Conservation (phyloP, 495 filamentous ascomycete species). For the Recurvomyces mirabilis region DNA sequence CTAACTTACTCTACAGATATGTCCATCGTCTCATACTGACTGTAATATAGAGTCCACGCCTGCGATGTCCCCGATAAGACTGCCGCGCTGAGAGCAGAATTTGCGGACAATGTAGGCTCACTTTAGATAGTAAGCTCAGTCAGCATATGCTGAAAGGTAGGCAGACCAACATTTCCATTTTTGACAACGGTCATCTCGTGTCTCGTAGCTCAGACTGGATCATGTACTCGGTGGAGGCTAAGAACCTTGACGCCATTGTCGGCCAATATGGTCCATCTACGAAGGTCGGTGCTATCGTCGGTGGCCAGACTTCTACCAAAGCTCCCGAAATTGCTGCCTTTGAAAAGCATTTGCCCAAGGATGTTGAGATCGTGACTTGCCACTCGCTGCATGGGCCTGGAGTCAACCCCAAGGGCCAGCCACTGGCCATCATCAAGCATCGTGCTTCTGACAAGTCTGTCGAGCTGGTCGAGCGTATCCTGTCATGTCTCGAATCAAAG, state of each 20-base stretch:
- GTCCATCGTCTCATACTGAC: not conserved
- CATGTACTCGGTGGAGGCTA: constrained; percentile 94
- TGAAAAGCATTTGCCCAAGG: constrained; percentile 71
- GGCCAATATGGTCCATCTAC: constrained; percentile 84
- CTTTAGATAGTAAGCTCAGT: not conserved
- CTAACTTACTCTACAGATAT: too few species aligned
- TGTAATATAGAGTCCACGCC: constrained; percentile 64
- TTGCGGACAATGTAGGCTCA: constrained; percentile 52
- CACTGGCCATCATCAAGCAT: constrained; percentile 85
- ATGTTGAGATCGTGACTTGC: constrained; percentile 90
- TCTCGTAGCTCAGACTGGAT: constrained; percentile 92
- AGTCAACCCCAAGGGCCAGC: constrained; percentile 77
- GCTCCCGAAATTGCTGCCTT: constrained; percentile 92
- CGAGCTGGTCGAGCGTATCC: constrained; percentile 62
- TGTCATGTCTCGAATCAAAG: constrained; percentile 70
- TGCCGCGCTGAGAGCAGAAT: constrained; percentile 64
- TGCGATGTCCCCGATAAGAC: constrained; percentile 84
- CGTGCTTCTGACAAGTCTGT: constrained; percentile 70
- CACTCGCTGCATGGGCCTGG: constrained; percentile 89
- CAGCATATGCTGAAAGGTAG: constrained; percentile 43
- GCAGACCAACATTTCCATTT: constrained; percentile 64
- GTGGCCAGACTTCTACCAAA: constrained; percentile 97
- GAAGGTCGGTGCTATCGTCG: constrained; percentile 84
- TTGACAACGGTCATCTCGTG: constrained; percentile 86
- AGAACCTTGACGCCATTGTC: constrained; percentile 74